Base-by-base conservation (phyloP, 2,329 filamentous ascomycete species). In the Penicillium sp. region DNA sequence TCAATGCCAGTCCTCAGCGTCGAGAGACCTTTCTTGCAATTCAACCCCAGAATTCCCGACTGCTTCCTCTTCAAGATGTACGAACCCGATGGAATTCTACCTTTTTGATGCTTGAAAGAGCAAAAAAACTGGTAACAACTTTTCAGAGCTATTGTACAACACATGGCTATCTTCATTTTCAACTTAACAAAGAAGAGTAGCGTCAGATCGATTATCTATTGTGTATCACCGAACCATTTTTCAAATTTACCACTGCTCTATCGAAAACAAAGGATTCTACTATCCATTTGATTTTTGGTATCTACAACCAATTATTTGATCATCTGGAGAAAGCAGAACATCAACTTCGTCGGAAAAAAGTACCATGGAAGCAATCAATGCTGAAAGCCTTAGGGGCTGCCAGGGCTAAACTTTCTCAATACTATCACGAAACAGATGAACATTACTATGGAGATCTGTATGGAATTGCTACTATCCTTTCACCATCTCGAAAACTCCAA, bases 81-180 rank as follows among this genome's bases (percentile, higher is more conserved):
- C 26, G 37, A 33, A 63, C 48, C 3, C 36, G 49, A 14, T 63
- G 46, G 55, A 62, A 62, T 54, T 62, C 52, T 23, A 62, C 33
- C n/a, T 62, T 54, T 52, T 37, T 60, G 28, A 62, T 63, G 46
- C 58, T 63, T 45, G 28, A 16, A 6, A 40, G 48, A 39, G 55
- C n/a, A n/a, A n/a, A n/a, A n/a, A n/a, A n/a, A n/a, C n/a, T n/a
- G n/a, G n/a, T n/a, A n/a, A n/a, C n/a, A n/a, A n/a, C n/a, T n/a
- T n/a, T n/a, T n/a, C n/a, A n/a, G n/a, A n/a, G n/a, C n/a, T 51
- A 48, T 42, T 58, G 44, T 19, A 11, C 8, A 2, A 16, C 48
- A 5, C 39, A 53, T 36, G 18, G 31, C 19, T 34, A 45, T 5
- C 11, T 3, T 39, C 33, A 63, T 4, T 34, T 60, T 11, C 19